Base-by-base conservation (phyloP, 352 stramenopile species). In the Globisporangium solare region DNA sequence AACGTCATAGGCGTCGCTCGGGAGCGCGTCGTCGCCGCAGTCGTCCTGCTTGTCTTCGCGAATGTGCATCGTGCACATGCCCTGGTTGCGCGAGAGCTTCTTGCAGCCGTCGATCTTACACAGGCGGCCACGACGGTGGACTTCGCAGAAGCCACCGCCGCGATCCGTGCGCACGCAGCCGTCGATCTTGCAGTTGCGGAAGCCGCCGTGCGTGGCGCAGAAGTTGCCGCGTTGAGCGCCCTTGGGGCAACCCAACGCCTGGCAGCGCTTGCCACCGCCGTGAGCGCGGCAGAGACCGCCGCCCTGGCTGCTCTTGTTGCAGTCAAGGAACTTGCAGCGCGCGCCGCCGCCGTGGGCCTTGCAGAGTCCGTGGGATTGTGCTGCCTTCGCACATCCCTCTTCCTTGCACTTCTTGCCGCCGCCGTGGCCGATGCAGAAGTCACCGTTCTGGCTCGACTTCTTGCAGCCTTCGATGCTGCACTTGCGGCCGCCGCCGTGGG, bases 31-130 rank as follows among this genome's bases (percentile, higher is more conserved):
- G n/a, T 60, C 43, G 20, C 15, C 14, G 21, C 45, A 45, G 37
- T 79, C 66, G 55, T 35, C 27, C 27, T 92, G 83, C 74, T 92
- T 92, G 47, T 89, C 83, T 60, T 91, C 79, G 43, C 84, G 84
- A 49, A 94, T 89, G 70, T 94, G 84, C 80, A 92, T 88, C n/a
- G 84, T 94, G 70, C 84, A 94, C 74, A 92, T 89, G 55, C 84
- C 84, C 61, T 94, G 77, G 70, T 92, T 94, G 21, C 83, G 83
- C 14, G 82, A 87, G 14, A 94, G 74, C 61, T 94, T 94, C 72
- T 94, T 94, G 72, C 84, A 94, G 37, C 80, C 84, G 41, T 92
- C 77, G 43, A 92, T 68, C 64, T 92, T 92, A 47, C 84, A 94
- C 6, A 92, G 74, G 14, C 79, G 79, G 21, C 81, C 83, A 48